phyloP scores from a whole-genome alignment of 2,329 filamentous ascomycete species.

The Alternaria novae-zelandiae region DNA sequence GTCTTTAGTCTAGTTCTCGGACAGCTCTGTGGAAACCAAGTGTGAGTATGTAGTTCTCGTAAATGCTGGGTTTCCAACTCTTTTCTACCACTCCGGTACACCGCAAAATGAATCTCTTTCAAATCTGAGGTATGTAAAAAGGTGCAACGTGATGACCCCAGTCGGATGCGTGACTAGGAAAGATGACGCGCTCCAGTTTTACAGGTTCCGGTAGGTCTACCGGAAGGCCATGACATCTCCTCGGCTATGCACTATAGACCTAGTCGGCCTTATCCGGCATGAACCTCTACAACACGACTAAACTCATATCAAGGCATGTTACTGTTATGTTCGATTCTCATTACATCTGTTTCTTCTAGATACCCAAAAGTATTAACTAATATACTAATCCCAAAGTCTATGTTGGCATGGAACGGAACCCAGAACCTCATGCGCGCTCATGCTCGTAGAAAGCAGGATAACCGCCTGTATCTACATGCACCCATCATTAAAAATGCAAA shows the following conservation, averaged over 20 bases:
- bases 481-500: slow-evolving; percentile 11
- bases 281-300: not conserved
- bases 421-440: not conserved
- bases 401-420: not conserved
- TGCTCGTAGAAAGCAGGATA: not conserved
- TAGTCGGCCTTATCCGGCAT: not conserved
- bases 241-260: not conserved
- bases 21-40: too few relatives aligned
- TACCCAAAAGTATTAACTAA: not conserved
- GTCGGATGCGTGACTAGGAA: not conserved
- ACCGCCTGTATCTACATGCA: slow-evolving; percentile 13
- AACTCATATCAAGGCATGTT: not conserved
- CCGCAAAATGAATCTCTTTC: fast-evolving
- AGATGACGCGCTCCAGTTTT: not conserved
- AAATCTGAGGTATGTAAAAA: not conserved
- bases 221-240: not conserved
- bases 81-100: not conserved
- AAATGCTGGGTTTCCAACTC: not conserved
- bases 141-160: fast-evolving
- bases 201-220: not conserved
- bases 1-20: too few relatives aligned
- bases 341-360: not conserved
- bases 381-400: slow-evolving; percentile 1
- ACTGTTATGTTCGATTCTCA: not conserved
- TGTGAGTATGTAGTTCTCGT: not conserved